Percentiles rank a stretch among this genome's conserved stretches.
phyloP scores from a whole-genome alignment of 2,329 filamentous ascomycete species.

The Verticillium nubilum region DNA sequence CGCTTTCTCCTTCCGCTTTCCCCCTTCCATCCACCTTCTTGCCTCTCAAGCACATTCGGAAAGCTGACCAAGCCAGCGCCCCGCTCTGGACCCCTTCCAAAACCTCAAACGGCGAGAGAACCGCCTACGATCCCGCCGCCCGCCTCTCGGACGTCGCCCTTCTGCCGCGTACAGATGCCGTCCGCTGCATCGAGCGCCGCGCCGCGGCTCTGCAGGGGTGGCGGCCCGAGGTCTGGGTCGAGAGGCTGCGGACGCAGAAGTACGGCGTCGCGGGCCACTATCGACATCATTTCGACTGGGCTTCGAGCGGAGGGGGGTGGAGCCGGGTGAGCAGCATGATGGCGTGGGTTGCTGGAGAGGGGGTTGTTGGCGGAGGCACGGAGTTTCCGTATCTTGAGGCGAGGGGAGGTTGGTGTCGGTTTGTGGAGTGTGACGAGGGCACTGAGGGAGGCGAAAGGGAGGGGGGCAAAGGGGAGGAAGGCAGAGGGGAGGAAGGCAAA shows the following conservation, averaged over 20 bases:
- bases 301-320: conserved; percentile 34
- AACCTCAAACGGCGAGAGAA: conserved; percentile 37
- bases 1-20: no score
- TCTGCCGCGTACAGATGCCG: conserved; percentile 37
- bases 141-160: conserved; percentile 49
- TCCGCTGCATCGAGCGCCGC: conserved; percentile 42
- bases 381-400: conserved; percentile 40
- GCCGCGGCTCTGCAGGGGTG: conserved; percentile 45
- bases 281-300: conserved; percentile 51
- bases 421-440: conserved; percentile 35
- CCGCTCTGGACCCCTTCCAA: conserved; percentile 45
- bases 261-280: conserved; percentile 44
- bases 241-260: conserved; percentile 45
- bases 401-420: conserved; percentile 38
- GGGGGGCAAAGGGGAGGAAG: conserved; percentile 4
- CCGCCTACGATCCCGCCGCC: conserved; percentile 34
- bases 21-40: no score
- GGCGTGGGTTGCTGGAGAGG: conserved; percentile 41
- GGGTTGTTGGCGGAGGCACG: conserved; percentile 41
- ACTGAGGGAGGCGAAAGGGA: neutral
- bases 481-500: conserved; percentile 7
- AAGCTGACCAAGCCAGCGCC: conserved; percentile 24
- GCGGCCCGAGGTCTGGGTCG: conserved; percentile 47
- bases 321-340: conserved; percentile 48
- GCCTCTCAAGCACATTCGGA: neutral